Conservation (phyloP, 2,329 filamentous ascomycete species). For the Xylariales sp. region DNA sequence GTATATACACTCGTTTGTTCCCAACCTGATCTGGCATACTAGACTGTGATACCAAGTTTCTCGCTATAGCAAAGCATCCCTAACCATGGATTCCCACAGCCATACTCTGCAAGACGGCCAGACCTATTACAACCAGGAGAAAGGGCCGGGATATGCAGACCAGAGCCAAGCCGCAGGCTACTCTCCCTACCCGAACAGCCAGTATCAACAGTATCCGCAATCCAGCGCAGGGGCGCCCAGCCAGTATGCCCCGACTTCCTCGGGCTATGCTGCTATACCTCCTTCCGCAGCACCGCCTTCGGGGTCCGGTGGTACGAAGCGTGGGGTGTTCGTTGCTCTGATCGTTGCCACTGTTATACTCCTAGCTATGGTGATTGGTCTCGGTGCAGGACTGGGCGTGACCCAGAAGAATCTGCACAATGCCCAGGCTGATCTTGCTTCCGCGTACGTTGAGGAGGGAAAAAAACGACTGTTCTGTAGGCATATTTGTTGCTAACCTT, state of each 20-base stretch:
- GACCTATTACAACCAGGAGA: slow-evolving; percentile 4
- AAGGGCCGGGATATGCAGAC: slow-evolving; percentile 2
- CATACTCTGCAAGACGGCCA: not conserved
- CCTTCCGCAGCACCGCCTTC: not conserved
- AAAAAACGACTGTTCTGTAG: not conserved
- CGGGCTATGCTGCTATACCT: not conserved
- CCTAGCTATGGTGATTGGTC: slow-evolving; percentile 18
- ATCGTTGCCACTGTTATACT: slow-evolving; percentile 14
- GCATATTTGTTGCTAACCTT: slow-evolving; percentile 6
- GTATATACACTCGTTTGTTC: no score
- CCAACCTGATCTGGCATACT: no score
- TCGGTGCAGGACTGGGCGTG: slow-evolving; percentile 22
- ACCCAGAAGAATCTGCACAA: slow-evolving; percentile 18
- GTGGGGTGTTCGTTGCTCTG: slow-evolving; percentile 12
- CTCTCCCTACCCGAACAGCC: not conserved
- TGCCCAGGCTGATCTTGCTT: slow-evolving; percentile 13
- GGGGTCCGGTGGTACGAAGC: slow-evolving; percentile 12
- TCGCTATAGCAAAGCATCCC: no score
- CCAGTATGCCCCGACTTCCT: not conserved
- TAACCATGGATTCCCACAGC: slow-evolving; percentile 2
- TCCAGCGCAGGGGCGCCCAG: slow-evolving; percentile 3
- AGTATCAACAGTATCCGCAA: slow-evolving; percentile 4
- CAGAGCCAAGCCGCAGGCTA: not conserved
- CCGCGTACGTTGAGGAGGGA: not conserved
- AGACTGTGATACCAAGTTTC: no score